Evolutionary conservation across 129 eudicot genomes (phyloP), one percentile per base, ranked within the genome.

Genomic region (Centella asiatica): DNA sequence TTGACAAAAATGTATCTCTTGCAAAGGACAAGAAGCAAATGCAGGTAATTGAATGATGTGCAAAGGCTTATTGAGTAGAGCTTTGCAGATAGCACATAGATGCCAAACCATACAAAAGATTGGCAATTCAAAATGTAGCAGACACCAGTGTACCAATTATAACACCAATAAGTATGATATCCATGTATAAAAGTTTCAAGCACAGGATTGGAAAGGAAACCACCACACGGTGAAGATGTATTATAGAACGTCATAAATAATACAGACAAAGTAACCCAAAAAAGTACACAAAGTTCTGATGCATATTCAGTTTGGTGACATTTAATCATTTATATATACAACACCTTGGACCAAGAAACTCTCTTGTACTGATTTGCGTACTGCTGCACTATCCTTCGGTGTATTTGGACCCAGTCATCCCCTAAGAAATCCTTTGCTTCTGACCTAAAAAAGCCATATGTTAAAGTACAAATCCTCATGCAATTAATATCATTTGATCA

Each of bases 401-500:
- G 97, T 73, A 84, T 84, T 50, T 90, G 95, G 40, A 90, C 97
- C 97, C 97, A 84, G 66, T 90, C 97, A 73, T 86, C 94, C 13
- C 97, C 97, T 57, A 90, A 57, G 62, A 87, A 62, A 52, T 90
- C 95, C 78, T 90, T 86, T 45, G 95, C 97, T 27, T 90, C 95
- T 1, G 97, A 90, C 85, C 97, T 90, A 12, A 48, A 39, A 45
- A 28, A 10, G 39, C 20, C 29, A 6, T n/a, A 19, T 56, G 34
- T 50, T 13, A 23, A 15, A 14, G 51, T 31, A 10, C 18, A 32
- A 14, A 4, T 59, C 45, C 24, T 27, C 55, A 20, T 25, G 6
- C 26, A 57, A 40, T 24, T 10, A 33, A 19, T 18, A 32, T 26
- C 2, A 62, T 1, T 7, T 37, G 27, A 17, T 50, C 44, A 42